A percentile compares a stretch with the other conserved stretches of the same genome.
Evolutionary conservation across 2,329 filamentous ascomycete species (phyloP).

Genomic region (Calonectria pteridis): DNA sequence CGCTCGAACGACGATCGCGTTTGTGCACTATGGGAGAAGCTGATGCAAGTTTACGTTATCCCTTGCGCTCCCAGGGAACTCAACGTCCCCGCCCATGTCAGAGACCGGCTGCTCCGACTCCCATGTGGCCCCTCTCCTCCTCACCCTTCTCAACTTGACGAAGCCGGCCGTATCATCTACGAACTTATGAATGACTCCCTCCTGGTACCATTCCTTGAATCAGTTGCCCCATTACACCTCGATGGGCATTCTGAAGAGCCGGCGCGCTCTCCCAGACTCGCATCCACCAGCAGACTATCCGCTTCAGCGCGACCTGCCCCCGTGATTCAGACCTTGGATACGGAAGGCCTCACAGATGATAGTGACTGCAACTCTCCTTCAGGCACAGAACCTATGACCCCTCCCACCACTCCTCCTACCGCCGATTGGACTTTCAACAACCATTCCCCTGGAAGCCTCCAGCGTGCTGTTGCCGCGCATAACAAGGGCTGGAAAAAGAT

Average conservation of each 20-base stretch:
- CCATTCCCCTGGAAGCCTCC: slow-evolving; percentile 64
- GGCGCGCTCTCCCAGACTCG: slow-evolving; percentile 58
- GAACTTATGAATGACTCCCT: slow-evolving; percentile 99
- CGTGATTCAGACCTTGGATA: slow-evolving; percentile 60
- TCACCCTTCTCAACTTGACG: slow-evolving; percentile 80
- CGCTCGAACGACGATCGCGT: slow-evolving; percentile 72
- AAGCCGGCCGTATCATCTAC: slow-evolving; percentile 88
- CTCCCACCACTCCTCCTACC: slow-evolving; percentile 78
- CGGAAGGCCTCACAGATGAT: slow-evolving; percentile 72
- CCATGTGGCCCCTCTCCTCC: slow-evolving; percentile 72
- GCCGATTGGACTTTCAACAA: slow-evolving; percentile 66
- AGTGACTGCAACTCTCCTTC: slow-evolving; percentile 71
- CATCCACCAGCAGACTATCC: slow-evolving; percentile 55
- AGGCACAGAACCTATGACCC: slow-evolving; percentile 75
- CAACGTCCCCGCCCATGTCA: slow-evolving; percentile 88
- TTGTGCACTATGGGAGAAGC: slow-evolving; percentile 85
- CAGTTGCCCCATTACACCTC: slow-evolving; percentile 56
- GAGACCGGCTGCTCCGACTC: slow-evolving; percentile 79
- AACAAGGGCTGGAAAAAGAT: slow-evolving; percentile 75
- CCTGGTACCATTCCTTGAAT: slow-evolving; percentile 89
- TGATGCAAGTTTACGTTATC: slow-evolving; percentile 90
- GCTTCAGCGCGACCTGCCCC: slow-evolving; percentile 50
- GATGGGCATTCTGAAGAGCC: slow-evolving; percentile 54
- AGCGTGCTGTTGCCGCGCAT: slow-evolving; percentile 66
- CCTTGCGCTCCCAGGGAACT: slow-evolving; percentile 89